A percentile compares a stretch with the other conserved stretches of the same genome.
Conservation (phyloP, 495 filamentous ascomycete genomes). For the Podospora didyma region DNA sequence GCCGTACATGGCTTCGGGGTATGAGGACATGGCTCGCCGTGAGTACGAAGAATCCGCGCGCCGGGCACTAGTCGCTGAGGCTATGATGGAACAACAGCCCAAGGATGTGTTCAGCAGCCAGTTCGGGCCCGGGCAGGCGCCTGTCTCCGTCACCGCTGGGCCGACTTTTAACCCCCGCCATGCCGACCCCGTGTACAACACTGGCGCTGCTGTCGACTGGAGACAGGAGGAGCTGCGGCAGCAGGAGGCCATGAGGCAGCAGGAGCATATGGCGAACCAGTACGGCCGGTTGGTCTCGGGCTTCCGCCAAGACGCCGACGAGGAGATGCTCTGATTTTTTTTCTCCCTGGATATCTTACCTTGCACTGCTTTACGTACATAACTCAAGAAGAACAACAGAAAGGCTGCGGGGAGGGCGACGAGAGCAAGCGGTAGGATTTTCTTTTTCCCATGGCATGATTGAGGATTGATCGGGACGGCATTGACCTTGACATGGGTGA, state of each 20-base stretch:
- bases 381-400: too few relatives aligned
- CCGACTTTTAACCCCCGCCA: slow-evolving; percentile 46
- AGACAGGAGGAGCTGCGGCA: slow-evolving; percentile 28
- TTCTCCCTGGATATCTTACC: too few relatives aligned
- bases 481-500: too few relatives aligned
- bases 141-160: slow-evolving; percentile 30
- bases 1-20: slow-evolving; percentile 69
- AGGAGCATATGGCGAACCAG: slow-evolving; percentile 56
- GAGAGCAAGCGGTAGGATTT: too few relatives aligned
- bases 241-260: slow-evolving; percentile 41
- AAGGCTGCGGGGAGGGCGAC: too few relatives aligned
- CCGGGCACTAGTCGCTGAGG: slow-evolving; percentile 31
- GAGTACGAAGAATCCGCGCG: slow-evolving; percentile 44
- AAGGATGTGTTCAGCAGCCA: slow-evolving; percentile 37
- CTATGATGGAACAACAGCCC: slow-evolving; percentile 18
- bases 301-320: slow-evolving; percentile 29
- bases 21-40: slow-evolving; percentile 51
- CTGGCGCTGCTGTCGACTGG: neutral
- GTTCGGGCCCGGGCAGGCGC: too few relatives aligned
- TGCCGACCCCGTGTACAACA: slow-evolving; percentile 60
- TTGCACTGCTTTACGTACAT: too few relatives aligned
- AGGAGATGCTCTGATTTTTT: slow-evolving; percentile 24
- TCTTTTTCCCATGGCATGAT: too few relatives aligned
- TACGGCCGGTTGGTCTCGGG: slow-evolving; percentile 48
- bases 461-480: too few relatives aligned